Conservation (phyloP, 2,329 filamentous ascomycete species). For the Colletotrichum gloeosporioides region DNA sequence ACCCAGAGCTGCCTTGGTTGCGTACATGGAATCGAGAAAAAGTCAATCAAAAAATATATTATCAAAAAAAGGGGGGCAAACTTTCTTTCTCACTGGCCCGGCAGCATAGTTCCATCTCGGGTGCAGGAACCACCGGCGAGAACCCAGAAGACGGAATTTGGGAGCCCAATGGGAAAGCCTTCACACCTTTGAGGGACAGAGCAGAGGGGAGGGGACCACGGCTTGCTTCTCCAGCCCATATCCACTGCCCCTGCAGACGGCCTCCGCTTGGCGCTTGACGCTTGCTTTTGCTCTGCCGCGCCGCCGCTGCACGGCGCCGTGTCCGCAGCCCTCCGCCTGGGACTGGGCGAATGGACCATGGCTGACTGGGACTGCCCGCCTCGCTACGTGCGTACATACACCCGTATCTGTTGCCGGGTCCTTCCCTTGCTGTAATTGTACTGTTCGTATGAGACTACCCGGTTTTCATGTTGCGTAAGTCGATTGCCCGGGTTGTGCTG, state of each 20-base stretch:
- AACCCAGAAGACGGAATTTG: not conserved
- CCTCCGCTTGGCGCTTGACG: slow-evolving; percentile 2
- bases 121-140: not conserved
- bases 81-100: slow-evolving; percentile 3
- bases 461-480: not conserved
- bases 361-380: not conserved
- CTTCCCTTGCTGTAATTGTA: not conserved
- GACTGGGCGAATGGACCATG: not conserved
- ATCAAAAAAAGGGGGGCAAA: not conserved
- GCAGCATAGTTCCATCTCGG: not conserved
- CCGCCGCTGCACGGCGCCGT: not conserved
- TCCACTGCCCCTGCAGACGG: slow-evolving; percentile 9
- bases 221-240: not conserved
- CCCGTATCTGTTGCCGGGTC: not conserved
- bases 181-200: not conserved
- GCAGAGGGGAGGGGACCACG: not conserved
- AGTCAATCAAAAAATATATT: not conserved
- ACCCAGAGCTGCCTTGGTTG: not conserved
- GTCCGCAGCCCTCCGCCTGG: not conserved
- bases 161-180: not conserved
- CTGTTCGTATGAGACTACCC: not conserved
- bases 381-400: not conserved
- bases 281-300: slow-evolving; percentile 7
- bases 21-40: not conserved
- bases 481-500: not conserved